These are phyloP conservation scores for Debaryomyces castellii DNA, from an alignment of 805 yeast species.

Conservation along the genomic window DNA sequence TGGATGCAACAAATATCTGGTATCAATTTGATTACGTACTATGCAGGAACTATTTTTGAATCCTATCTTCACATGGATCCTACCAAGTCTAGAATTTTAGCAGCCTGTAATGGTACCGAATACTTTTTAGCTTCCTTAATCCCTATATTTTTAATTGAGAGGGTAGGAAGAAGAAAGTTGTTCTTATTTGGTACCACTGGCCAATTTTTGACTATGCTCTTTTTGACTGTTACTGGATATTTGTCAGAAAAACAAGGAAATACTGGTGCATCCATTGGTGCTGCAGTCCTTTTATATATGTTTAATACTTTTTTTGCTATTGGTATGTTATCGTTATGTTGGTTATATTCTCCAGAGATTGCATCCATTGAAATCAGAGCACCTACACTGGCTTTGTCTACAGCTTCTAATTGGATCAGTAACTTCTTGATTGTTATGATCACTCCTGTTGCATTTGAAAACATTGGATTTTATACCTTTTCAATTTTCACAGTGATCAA, in stretches of 20 bases:
- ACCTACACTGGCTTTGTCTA: constrained; percentile 48
- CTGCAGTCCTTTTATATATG: constrained; percentile 60
- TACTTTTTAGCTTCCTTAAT: constrained; percentile 24
- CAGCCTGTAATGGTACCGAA: constrained; percentile 37
- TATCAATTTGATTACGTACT: no score
- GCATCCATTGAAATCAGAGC: constrained; percentile 57
- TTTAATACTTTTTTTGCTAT: constrained; percentile 53
- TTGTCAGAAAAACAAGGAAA: constrained; percentile 21
- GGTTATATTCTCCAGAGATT: constrained; percentile 63
- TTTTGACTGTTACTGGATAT: constrained; percentile 50
- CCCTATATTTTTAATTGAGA: not conserved
- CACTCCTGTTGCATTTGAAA: constrained; percentile 52
- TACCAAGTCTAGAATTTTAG: constrained; percentile 32
- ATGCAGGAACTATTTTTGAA: constrained; percentile 10
- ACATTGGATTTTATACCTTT: constrained; percentile 62
- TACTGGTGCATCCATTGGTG: constrained; percentile 51
- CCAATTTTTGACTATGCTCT: not conserved
- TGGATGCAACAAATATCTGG: constrained; percentile 29
- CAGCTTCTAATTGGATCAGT: constrained; percentile 58
- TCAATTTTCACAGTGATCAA: constrained; percentile 67
- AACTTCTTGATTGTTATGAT: constrained; percentile 62
- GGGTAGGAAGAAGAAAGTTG: not conserved
- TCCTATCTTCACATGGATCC: not conserved
- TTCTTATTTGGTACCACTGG: not conserved
- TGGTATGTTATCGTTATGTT: constrained; percentile 54